A percentile compares a stretch with the other conserved stretches of the same genome.
phyloP scores from a whole-genome alignment of 176 grass and related monocot species.

The Rhynchospora pubera region DNA sequence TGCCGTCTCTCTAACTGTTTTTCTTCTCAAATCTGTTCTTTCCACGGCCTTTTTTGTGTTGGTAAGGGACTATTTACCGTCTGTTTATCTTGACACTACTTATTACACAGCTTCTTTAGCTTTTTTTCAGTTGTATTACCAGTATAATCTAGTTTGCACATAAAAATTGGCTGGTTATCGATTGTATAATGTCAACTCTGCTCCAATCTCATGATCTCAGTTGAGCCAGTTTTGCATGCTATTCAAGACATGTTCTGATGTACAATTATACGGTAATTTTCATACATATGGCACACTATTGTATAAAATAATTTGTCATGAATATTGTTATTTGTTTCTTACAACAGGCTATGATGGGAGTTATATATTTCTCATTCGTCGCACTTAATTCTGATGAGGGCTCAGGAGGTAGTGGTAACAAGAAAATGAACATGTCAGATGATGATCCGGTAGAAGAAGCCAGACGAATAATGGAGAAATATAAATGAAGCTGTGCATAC shows the following conservation, averaged over 20 bases:
- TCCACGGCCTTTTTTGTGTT: slow-evolving; percentile 60
- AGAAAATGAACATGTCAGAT: not conserved
- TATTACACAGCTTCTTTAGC: not conserved
- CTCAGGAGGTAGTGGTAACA: slow-evolving; percentile 27
- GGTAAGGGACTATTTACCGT: not conserved
- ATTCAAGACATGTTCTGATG: not conserved
- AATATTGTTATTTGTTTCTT: not conserved
- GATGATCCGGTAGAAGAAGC: slow-evolving; percentile 80
- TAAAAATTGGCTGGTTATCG: not conserved
- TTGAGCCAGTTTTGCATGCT: not conserved
- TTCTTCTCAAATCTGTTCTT: slow-evolving; percentile 67
- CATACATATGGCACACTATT: not conserved
- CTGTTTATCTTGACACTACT: not conserved
- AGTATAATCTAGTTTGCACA: not conserved
- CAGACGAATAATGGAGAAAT: slow-evolving; percentile 95
- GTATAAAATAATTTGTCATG: not conserved
- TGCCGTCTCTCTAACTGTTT: slow-evolving; percentile 32
- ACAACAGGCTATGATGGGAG: slow-evolving; percentile 71
- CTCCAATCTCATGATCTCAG: not conserved
- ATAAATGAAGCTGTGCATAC: slow-evolving; percentile 38
- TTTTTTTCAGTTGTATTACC: not conserved
- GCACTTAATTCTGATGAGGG: slow-evolving; percentile 64
- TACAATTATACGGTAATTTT: not conserved
- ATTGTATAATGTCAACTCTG: not conserved
- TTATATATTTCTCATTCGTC: slow-evolving; percentile 72